These are phyloP conservation scores for Arabidopsis suecica DNA, from an alignment of 345 rosid genomes.

Conservation along the genomic window DNA sequence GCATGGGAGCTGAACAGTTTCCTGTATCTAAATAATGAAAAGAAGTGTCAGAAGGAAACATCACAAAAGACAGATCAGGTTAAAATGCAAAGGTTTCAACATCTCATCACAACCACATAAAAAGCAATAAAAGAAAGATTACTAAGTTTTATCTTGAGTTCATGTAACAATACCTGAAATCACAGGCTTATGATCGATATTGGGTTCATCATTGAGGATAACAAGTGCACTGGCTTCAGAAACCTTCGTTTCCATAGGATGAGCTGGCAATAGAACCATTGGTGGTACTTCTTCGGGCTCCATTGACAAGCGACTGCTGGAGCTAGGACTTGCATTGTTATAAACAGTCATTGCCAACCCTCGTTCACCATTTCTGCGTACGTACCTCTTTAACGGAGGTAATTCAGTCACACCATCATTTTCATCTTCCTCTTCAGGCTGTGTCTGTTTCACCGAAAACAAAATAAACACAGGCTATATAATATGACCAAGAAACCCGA, in stretches of 20 bases:
- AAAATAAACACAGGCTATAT: not conserved
- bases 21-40: slow-evolving; percentile 42
- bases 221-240: not conserved
- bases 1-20: slow-evolving; percentile 35
- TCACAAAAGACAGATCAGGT: not conserved
- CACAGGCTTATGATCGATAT: slow-evolving; percentile 26
- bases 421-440: slow-evolving; percentile 22
- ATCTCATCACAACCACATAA: slow-evolving; percentile 6
- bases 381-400: slow-evolving; percentile 31
- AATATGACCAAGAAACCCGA: not conserved
- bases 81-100: slow-evolving; percentile 2
- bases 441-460: not conserved
- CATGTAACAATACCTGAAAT: slow-evolving; percentile 16
- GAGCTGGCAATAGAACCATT: not conserved
- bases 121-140: not conserved
- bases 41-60: slow-evolving; percentile 4
- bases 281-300: slow-evolving; percentile 26
- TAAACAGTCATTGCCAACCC: not conserved
- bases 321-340: slow-evolving; percentile 18
- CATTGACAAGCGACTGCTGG: slow-evolving; percentile 34
- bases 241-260: not conserved
- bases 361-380: slow-evolving; percentile 6
- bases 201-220: slow-evolving; percentile 12
- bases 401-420: slow-evolving; percentile 7
- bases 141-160: not conserved